phyloP scores from a whole-genome alignment of 768 basidiomycete genomes.

The Auriculariales sp. region DNA sequence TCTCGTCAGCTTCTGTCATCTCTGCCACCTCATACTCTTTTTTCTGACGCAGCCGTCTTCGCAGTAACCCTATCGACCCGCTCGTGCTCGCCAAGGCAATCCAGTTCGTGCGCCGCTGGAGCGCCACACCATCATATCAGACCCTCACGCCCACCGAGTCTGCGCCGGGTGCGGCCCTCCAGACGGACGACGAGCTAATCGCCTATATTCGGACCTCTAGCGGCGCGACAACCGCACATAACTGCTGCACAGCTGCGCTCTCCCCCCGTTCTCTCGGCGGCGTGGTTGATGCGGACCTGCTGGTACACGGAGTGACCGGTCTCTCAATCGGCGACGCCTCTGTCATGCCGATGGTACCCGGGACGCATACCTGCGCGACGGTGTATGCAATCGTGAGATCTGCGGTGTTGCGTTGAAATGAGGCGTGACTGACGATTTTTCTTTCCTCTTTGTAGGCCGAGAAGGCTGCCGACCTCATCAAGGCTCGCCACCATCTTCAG shows the following conservation, averaged over 20 bases:
- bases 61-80: neutral
- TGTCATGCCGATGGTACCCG: conserved; percentile 10
- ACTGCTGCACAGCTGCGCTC: conserved; percentile 26
- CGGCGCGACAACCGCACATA: conserved; percentile 12
- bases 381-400: conserved; percentile 13
- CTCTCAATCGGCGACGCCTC: conserved; percentile 22
- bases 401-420: no score
- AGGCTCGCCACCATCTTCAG: no score
- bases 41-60: no score
- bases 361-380: conserved; percentile 9
- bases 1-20: no score
- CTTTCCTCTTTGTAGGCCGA: conserved; percentile 1
- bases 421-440: neutral
- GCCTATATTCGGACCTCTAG: conserved; percentile 8
- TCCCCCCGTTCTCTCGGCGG: conserved; percentile 23
- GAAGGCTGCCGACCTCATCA: conserved; percentile 1
- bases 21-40: no score
- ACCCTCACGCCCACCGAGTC: neutral
- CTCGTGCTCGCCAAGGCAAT: neutral
- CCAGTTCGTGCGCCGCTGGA: neutral
- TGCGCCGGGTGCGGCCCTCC: neutral
- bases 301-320: conserved; percentile 28
- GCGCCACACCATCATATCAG: neutral
- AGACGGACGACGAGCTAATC: conserved; percentile 10
- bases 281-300: conserved; percentile 27